Base-by-base conservation (phyloP, 2,329 filamentous ascomycete genomes). In the Penicillium capsulatum region DNA sequence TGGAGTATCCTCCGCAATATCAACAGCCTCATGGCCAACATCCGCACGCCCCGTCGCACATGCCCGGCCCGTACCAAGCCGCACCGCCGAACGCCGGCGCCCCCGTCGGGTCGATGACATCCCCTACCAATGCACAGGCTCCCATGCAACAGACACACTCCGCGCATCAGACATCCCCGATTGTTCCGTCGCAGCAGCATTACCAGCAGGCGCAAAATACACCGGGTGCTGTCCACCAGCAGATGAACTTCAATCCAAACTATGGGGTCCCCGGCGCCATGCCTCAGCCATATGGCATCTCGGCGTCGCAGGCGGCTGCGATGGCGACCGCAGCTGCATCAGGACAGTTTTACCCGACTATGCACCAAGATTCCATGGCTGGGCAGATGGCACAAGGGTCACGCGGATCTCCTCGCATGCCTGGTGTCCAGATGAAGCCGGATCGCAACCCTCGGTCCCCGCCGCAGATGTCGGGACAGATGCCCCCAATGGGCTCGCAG, bases 271-370 rank as follows among this genome's bases (percentile, higher is more conserved):
- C 84, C 46, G 75, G 81, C 55, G 76, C 76, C 57, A 88, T 94
- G 80, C 83, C 86, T 38, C 71, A 74, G 44, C 70, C 69, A 15
- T 94, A 94, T 70, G 83, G 77, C 42, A 87, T 91, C 67, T 83
- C 84, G 22, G 79, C 84, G 14, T 87, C 89, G 32, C 87, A 94
- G 65, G 89, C 89, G 10, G 90, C 91, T 34, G 90, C 90, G 42
- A 92, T 95, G 86, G 90, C 85, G 31, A 95, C 90, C 1, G 91
- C 91, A 13, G 90, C 91, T 1, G 91, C 91, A 8, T 90, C 89
- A 4, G 90, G 91, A 28, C 84, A 87, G 45, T 85, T 84, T 53
- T 83, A 84, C 46, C 82, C 84, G 51, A 22, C 19, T 5, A 80
- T 89, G 68, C 71, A 82, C 35, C 80, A 84, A 39, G 85, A 90